Base-by-base conservation (phyloP, 139 green algal species). In the Ettlia oleoabundans region DNA sequence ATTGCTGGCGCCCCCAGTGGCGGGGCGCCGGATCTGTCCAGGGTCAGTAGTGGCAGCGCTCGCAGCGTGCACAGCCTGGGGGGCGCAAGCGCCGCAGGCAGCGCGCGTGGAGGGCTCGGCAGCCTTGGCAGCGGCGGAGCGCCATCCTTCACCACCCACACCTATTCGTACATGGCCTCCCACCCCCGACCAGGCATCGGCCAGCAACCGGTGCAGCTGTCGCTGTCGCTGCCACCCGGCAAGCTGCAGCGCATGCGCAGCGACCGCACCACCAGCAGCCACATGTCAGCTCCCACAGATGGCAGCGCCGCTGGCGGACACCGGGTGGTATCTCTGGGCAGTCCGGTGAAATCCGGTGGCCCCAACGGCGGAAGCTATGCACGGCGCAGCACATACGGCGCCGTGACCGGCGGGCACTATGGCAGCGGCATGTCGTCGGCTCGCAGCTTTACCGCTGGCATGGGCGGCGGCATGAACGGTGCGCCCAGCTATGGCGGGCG, bases 61-160 rank as follows among this genome's bases (percentile, higher is more conserved):
- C 74, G n/a, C 26, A 81, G 74, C 74, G 74, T 69, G 74, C 74
- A 38, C 38, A 81, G 74, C n/a, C 10, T 66, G 52, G 72, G 72
- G 22, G 72, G 52, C 35, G 72, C 37, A 33, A 79, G 72, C 52
- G 72, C 35, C 22, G 72, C 72, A 33, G 72, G 72, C 72, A 68
- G 51, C 33, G 51, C 4, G 4, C 72, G 72, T 7, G 72, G 72
- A 2, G n/a, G n/a, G n/a, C n/a, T n/a, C n/a, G n/a, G n/a, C n/a
- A n/a, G n/a, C n/a, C n/a, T n/a, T n/a, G n/a, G n/a, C n/a, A n/a
- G n/a, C n/a, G n/a, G n/a, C n/a, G n/a, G n/a, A n/a, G n/a, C n/a
- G n/a, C n/a, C n/a, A n/a, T n/a, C n/a, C n/a, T n/a, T n/a, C 10
- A 51, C 47, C 37, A 72, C 32, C 15, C 65, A 72, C 13, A 47